A percentile compares a stretch with the other conserved stretches of the same genome.
Conservation (phyloP, 1,139 yeast genomes). For the Geotrichum histeridarum region DNA sequence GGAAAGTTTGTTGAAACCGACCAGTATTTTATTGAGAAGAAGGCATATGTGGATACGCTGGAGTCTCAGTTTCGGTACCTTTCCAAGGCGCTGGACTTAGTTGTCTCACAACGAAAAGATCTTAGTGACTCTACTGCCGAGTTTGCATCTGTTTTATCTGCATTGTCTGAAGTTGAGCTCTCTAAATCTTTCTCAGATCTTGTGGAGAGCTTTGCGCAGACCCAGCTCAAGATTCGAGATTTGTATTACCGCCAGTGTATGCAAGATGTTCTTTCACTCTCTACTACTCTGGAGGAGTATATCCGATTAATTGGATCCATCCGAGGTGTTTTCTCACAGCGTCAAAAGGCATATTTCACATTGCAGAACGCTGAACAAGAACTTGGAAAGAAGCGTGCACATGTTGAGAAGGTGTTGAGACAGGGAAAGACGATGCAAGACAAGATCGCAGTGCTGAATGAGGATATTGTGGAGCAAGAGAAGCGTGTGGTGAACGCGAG, state of each 20-base stretch:
- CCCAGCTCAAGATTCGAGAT: constrained; percentile 67
- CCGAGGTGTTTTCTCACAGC: constrained; percentile 66
- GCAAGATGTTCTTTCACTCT: constrained; percentile 83
- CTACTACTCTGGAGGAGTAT: constrained; percentile 85
- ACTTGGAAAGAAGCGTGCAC: constrained; percentile 43
- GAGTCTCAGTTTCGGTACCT: constrained; percentile 70
- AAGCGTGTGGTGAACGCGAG: constrained; percentile 54
- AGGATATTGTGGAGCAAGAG: constrained; percentile 57
- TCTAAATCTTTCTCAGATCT: constrained; percentile 61
- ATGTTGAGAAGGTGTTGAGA: constrained; percentile 46
- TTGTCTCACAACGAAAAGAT: constrained; percentile 72
- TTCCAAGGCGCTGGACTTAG: constrained; percentile 65
- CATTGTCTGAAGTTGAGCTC: constrained; percentile 69
- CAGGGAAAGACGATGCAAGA: constrained; percentile 50
- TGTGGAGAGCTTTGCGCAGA: constrained; percentile 58
- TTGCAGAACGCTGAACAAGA: constrained; percentile 52
- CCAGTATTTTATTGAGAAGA: constrained; percentile 66
- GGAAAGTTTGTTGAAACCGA: constrained; percentile 71
- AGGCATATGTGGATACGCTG: constrained; percentile 61
- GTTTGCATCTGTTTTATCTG: constrained; percentile 48
- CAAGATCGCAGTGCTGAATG: constrained; percentile 48
- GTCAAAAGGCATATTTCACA: constrained; percentile 64
- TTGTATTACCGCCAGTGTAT: constrained; percentile 72
- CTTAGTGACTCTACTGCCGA: constrained; percentile 64
- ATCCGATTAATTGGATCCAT: constrained; percentile 72